Conservation (phyloP, 2,329 filamentous ascomycete genomes). For the Alternaria sp. region DNA sequence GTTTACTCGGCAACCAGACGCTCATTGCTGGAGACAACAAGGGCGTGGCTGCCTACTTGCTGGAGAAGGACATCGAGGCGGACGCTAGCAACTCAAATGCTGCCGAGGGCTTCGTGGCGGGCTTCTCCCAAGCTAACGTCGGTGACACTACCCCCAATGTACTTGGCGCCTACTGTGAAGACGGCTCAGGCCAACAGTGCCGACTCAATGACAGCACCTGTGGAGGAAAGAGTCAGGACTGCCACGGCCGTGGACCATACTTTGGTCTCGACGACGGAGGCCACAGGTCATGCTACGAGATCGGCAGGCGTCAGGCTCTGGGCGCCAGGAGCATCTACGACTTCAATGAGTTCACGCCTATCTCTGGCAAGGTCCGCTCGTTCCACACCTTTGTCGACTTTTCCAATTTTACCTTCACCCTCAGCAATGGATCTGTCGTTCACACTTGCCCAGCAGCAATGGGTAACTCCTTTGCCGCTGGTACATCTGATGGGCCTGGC, state of each 20-base stretch:
- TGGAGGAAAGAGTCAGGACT: constrained; percentile 73
- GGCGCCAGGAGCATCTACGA: constrained; percentile 69
- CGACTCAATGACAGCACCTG: constrained; percentile 87
- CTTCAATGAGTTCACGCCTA: constrained; percentile 57
- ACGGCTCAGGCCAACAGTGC: constrained; percentile 74
- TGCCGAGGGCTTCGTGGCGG: constrained; percentile 80
- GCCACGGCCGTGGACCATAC: constrained; percentile 77
- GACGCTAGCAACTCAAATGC: constrained; percentile 53
- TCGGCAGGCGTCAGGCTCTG: constrained; percentile 75
- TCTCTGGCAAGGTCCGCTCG: constrained; percentile 74
- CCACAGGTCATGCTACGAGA: constrained; percentile 78
- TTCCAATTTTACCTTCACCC: constrained; percentile 75
- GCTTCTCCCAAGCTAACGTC: constrained; percentile 91
- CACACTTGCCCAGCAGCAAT: constrained; percentile 86
- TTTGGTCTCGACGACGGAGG: constrained; percentile 70
- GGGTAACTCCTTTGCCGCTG: constrained; percentile 91
- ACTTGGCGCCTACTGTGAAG: constrained; percentile 88
- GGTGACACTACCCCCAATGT: constrained; percentile 92
- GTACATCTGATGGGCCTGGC: constrained; percentile 90
- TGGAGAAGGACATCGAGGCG: constrained; percentile 73
- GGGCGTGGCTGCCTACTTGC: constrained; percentile 85
- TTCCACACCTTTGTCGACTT: constrained; percentile 90
- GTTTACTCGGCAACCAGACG: constrained; percentile 90
- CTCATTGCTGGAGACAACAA: constrained; percentile 96
- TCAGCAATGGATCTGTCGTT: constrained; percentile 75